Percentiles rank a stretch among this genome's conserved stretches.
Evolutionary conservation across 2,329 filamentous ascomycete genomes (phyloP).

Genomic region (Colletotrichum destructivum): DNA sequence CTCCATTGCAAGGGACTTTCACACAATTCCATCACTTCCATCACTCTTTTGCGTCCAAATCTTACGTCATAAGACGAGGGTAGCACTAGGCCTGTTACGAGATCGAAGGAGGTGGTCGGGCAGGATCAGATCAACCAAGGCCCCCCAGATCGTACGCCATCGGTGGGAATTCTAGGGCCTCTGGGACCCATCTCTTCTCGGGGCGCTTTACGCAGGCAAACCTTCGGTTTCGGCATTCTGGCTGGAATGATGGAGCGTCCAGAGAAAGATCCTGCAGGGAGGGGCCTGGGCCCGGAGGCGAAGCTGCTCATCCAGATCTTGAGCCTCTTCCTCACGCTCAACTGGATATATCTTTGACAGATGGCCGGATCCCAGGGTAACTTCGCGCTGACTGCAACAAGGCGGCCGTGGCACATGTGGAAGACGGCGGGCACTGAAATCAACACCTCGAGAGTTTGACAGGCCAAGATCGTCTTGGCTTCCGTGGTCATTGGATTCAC

Average conservation of each 20-base stretch:
- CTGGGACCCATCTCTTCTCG: background rate
- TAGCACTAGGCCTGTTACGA: too few relatives aligned
- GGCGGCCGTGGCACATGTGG: too few relatives aligned
- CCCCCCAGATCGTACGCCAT: background rate
- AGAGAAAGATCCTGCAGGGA: constrained; percentile 19
- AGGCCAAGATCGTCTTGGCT: background rate
- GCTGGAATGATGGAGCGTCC: constrained; percentile 10
- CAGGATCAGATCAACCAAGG: too few relatives aligned
- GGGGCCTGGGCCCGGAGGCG: background rate
- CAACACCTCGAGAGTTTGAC: background rate
- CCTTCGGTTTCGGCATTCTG: background rate
- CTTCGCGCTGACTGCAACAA: too few relatives aligned
- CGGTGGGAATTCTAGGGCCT: too few relatives aligned
- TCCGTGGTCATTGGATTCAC: background rate
- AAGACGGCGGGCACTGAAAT: background rate
- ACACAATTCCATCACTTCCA: too few relatives aligned
- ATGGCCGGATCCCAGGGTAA: too few relatives aligned
- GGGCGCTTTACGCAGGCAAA: background rate
- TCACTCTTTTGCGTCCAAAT: too few relatives aligned
- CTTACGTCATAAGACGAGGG: too few relatives aligned
- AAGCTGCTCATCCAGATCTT: constrained; percentile 26
- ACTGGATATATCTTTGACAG: background rate
- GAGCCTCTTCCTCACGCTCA: background rate
- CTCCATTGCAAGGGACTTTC: too few relatives aligned
- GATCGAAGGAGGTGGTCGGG: too few relatives aligned